These are phyloP conservation scores for Avena insularis DNA, from an alignment of 176 grass and related monocot genomes.

Conservation along the genomic window DNA sequence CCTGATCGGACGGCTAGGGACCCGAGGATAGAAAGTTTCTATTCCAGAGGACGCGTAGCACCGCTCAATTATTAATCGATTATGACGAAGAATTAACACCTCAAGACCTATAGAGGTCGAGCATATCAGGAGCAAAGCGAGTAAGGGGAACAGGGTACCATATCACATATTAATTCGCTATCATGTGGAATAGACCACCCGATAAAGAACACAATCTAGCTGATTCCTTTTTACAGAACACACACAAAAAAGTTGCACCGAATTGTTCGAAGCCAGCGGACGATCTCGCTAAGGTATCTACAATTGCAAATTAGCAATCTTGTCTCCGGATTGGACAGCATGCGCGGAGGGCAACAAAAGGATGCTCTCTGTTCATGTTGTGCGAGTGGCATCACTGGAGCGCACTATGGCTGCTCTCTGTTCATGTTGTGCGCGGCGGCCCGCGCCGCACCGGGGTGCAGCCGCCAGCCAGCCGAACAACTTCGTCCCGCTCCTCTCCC, in stretches of 20 bases:
- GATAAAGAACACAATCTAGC: neutral
- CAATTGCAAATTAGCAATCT: conserved; percentile 1
- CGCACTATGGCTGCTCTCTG: neutral
- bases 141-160: neutral
- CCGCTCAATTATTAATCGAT: too few species aligned
- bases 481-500: too few species aligned
- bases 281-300: conserved; percentile 20
- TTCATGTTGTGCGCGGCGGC: neutral
- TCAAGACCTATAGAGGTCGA: too few species aligned
- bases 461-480: too few species aligned
- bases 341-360: neutral
- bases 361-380: conserved; percentile 12
- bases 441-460: too few species aligned
- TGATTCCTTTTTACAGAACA: neutral
- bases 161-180: neutral
- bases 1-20: too few species aligned
- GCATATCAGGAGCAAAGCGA: neutral
- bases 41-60: too few species aligned
- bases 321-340: conserved; percentile 22
- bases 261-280: neutral
- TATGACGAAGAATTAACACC: too few species aligned
- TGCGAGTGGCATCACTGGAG: neutral
- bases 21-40: too few species aligned
- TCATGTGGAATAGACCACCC: neutral
- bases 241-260: neutral